Percentiles rank a stretch among this genome's conserved stretches.
phyloP scores from a whole-genome alignment of 257 asterid species.

The Rhazya stricta region DNA sequence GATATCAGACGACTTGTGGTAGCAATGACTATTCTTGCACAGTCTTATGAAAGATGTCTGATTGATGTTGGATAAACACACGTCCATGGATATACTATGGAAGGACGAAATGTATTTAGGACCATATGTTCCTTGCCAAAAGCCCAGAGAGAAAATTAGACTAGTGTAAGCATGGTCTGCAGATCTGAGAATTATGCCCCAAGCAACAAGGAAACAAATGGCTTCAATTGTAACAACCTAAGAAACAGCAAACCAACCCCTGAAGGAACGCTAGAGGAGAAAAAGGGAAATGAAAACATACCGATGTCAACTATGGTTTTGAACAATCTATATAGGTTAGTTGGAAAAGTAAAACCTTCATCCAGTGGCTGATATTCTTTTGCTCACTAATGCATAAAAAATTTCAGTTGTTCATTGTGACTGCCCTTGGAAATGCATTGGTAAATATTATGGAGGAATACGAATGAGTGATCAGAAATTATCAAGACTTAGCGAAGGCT shows the following conservation, averaged over 20 bases:
- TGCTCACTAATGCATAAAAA: background rate
- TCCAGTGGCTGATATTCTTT: background rate
- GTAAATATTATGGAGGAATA: background rate
- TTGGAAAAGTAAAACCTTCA: background rate
- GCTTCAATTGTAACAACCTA: background rate
- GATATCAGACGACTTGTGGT: background rate
- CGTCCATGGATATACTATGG: too few relatives aligned
- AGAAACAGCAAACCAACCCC: background rate
- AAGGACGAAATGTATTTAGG: background rate
- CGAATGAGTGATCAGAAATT: background rate
- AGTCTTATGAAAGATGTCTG: background rate
- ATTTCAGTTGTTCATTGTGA: background rate
- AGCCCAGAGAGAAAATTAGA: background rate
- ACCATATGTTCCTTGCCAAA: background rate
- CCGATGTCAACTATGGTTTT: background rate
- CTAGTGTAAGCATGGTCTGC: background rate
- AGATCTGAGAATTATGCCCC: background rate
- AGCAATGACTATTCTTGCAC: background rate
- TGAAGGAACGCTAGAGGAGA: background rate
- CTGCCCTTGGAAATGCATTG: background rate
- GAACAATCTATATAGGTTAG: background rate
- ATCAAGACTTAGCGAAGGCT: background rate
- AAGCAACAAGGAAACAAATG: background rate
- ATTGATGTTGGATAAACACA: background rate
- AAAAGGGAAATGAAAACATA: background rate